These are phyloP conservation scores for Coemansia sp. DNA, from an alignment of 192 early-diverging fungal genomes.

Conservation along the genomic window DNA sequence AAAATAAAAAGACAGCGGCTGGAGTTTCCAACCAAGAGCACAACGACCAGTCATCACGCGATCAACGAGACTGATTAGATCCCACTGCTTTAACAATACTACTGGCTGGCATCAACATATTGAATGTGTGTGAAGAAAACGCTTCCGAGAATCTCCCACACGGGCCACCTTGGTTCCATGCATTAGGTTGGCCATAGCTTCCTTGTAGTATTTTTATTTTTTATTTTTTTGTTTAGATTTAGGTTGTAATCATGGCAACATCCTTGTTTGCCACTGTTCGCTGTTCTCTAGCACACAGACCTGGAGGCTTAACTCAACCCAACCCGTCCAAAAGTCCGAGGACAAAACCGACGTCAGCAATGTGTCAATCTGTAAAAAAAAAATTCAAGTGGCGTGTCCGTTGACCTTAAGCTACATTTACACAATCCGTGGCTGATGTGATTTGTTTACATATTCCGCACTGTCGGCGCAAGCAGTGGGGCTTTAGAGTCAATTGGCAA, in stretches of 20 bases:
- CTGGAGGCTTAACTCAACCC: too few relatives aligned
- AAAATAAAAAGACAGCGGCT: neutral
- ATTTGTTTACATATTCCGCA: neutral
- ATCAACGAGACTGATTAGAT: too few relatives aligned
- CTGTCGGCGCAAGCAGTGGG: neutral
- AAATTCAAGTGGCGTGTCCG: neutral
- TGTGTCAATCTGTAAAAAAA: neutral
- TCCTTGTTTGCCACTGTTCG: too few relatives aligned
- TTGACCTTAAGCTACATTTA: neutral
- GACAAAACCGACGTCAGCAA: too few relatives aligned
- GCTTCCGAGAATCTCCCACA: neutral
- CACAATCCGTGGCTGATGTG: neutral
- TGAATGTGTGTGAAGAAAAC: neutral
- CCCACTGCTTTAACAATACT: too few relatives aligned
- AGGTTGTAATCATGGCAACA: neutral
- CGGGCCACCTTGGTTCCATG: neutral
- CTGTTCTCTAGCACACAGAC: too few relatives aligned
- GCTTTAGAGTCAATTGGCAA: neutral
- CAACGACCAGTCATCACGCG: neutral
- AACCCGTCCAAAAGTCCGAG: neutral
- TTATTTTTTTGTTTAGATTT: too few relatives aligned
- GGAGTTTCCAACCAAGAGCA: neutral
- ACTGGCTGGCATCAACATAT: too few relatives aligned
- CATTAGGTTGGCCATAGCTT: too few relatives aligned
- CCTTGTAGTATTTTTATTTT: too few relatives aligned